A percentile compares a stretch with the other conserved stretches of the same genome.
Evolutionary conservation across 257 asterid genomes (phyloP).

Genomic region (Solanum okadae): DNA sequence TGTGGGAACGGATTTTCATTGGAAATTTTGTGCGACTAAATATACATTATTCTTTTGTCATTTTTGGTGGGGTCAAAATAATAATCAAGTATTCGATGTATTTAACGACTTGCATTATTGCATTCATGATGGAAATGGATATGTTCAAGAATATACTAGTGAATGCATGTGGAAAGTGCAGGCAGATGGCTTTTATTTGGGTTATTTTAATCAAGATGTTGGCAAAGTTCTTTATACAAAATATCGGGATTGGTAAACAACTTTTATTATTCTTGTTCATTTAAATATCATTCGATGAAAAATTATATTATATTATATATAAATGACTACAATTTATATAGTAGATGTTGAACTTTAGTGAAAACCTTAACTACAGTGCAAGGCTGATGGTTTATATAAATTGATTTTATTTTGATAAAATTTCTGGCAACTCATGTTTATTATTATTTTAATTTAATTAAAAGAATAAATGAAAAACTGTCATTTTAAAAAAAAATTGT

Average conservation of each 20-base stretch:
- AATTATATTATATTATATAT: too few relatives aligned
- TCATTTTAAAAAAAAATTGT: too few relatives aligned
- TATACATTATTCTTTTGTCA: not conserved
- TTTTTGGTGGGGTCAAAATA: not conserved
- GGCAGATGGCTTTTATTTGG: not conserved
- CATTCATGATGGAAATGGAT: not conserved
- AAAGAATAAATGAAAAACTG: too few relatives aligned
- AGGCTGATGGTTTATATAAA: too few relatives aligned
- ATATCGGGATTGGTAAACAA: not conserved
- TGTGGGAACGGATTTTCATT: not conserved
- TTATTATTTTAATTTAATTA: too few relatives aligned
- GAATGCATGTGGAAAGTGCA: not conserved
- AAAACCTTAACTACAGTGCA: too few relatives aligned
- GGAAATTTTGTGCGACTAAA: not conserved
- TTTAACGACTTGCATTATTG: not conserved
- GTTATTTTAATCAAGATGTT: not conserved
- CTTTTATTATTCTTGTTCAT: too few relatives aligned
- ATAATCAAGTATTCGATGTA: not conserved
- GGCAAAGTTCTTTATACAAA: not conserved
- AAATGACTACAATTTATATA: too few relatives aligned
- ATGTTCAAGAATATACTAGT: not conserved
- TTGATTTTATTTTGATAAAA: too few relatives aligned
- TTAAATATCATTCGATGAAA: too few relatives aligned
- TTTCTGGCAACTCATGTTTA: too few relatives aligned
- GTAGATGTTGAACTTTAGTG: too few relatives aligned